Evolutionary conservation across 352 stramenopile genomes (phyloP).

Genomic region (Globisporangium cystogenes): DNA sequence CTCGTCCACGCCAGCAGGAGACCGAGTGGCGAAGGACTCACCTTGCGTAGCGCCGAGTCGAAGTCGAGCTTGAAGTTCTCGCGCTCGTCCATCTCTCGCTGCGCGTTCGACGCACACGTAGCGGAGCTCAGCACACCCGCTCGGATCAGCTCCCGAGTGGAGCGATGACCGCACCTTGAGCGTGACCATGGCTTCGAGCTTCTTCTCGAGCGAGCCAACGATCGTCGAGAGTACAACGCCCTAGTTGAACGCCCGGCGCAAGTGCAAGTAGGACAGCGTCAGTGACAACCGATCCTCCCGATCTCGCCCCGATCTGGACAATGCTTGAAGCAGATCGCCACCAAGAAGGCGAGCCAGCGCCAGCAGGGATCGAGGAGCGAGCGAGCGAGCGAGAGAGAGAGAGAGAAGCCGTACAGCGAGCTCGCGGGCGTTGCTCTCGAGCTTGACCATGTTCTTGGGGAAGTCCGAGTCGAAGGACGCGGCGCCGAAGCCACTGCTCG

Average conservation of each 20-base stretch:
- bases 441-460: conserved; percentile 14
- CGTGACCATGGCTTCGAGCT: conserved; percentile 23
- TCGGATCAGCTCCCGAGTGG: no score
- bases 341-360: not conserved
- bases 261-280: not conserved
- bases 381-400: conserved; percentile 3
- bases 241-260: conserved; percentile 10
- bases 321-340: not conserved
- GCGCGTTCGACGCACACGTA: not conserved
- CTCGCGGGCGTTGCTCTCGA: conserved; percentile 7
- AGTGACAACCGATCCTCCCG: not conserved
- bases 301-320: not conserved
- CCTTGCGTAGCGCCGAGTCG: conserved; percentile 23
- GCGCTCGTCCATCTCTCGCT: conserved; percentile 24
- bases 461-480: conserved; percentile 17
- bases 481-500: not conserved
- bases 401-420: conserved; percentile 11
- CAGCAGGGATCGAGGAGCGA: not conserved
- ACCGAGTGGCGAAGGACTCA: not conserved
- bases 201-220: conserved; percentile 29
- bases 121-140: not conserved
- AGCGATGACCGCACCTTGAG: conserved; percentile 14
- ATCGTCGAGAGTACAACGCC: conserved; percentile 24
- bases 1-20: not conserved
- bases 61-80: conserved; percentile 29